phyloP scores from a whole-genome alignment of 352 stramenopile species.

The Phytophthora podocarpi region DNA sequence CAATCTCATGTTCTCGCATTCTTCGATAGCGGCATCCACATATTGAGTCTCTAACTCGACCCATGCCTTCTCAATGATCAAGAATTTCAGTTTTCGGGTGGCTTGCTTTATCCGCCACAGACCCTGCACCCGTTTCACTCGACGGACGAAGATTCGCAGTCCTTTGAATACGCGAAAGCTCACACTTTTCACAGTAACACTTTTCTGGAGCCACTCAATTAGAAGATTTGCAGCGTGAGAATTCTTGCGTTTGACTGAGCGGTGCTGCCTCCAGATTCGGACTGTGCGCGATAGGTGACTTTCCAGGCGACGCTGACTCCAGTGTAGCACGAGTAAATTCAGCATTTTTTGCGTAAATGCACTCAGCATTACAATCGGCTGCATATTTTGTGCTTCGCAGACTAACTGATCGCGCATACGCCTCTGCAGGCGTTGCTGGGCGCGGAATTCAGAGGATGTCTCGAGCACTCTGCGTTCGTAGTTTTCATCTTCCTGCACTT shows the following conservation, averaged over 20 bases:
- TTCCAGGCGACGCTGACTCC: conserved; percentile 43
- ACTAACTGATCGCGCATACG: conserved; percentile 42
- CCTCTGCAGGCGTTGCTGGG: conserved; percentile 45
- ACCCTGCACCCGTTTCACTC: conserved; percentile 56
- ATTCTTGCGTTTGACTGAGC: conserved; percentile 38
- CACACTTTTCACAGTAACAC: conserved; percentile 56
- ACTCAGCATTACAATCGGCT: conserved; percentile 52
- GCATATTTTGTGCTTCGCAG: conserved; percentile 42
- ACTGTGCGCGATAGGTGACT: conserved; percentile 45
- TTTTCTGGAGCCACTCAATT: conserved; percentile 70
- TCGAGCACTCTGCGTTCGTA: conserved; percentile 51
- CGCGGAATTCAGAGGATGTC: conserved; percentile 52
- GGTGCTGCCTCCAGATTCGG: conserved; percentile 51
- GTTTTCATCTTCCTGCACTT: conserved; percentile 52
- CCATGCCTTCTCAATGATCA: conserved; percentile 57
- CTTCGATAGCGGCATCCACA: conserved; percentile 53
- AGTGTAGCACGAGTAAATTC: conserved; percentile 36
- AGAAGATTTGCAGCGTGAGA: conserved; percentile 43
- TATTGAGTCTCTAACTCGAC: conserved; percentile 50
- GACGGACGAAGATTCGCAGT: conserved; percentile 53
- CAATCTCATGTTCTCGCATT: conserved; percentile 40
- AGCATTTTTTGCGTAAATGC: conserved; percentile 57
- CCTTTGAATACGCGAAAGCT: conserved; percentile 61
- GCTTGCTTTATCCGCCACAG: conserved; percentile 57
- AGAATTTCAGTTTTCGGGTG: conserved; percentile 38